Evolutionary conservation across 495 filamentous ascomycete species (phyloP), one percentile per base, ranked within the genome.

Genomic region (Neurospora intermedia): DNA sequence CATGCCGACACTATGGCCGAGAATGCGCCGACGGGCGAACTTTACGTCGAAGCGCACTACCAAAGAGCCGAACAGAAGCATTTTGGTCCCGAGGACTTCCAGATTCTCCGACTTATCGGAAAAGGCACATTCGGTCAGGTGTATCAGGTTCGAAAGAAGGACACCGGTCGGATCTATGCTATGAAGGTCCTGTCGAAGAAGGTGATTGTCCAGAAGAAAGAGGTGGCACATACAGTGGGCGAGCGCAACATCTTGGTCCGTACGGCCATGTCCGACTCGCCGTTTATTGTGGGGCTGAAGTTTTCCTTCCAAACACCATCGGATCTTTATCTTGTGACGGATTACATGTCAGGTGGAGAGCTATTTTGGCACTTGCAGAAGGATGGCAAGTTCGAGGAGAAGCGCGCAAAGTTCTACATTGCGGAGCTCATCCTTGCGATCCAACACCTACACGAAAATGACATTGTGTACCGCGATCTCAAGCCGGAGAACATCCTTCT

Each of bases 121-220:
- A 98, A 97, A 83, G 96, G 93, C 78, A 99, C 96, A 0, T 99
- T 99, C 81, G 96, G 96, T n/a, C 96, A 99, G 81, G 96, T 99
- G 4, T 99, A 98, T 77, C 96, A 98, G 77, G 96, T 98, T n/a
- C 92, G 93, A 75, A 98, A 99, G 87, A 96, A 93, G 85, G 96
- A 99, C 79, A 98, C 96, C 2, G 88, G 90, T 76, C 90, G 96
- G 23, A 97, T 99, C 72, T 99, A 98, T 76, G 96, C 96, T 48
- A 99, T 99, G 96, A 99, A 99, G 80, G 94, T 98, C 3, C 84
- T 99, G 27, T 97, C 95, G 13, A 99, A 99, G 87, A 99, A 98
- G 85, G 96, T 99, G 70, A 98, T 99, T 72, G 96, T 99, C 18
- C 96, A 99, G 82, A 99, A 99, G 88, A 99, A 99, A 82, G 96